These are phyloP conservation scores for Lathyrus sativus DNA, from an alignment of 306 rosid genomes.

Conservation along the genomic window DNA sequence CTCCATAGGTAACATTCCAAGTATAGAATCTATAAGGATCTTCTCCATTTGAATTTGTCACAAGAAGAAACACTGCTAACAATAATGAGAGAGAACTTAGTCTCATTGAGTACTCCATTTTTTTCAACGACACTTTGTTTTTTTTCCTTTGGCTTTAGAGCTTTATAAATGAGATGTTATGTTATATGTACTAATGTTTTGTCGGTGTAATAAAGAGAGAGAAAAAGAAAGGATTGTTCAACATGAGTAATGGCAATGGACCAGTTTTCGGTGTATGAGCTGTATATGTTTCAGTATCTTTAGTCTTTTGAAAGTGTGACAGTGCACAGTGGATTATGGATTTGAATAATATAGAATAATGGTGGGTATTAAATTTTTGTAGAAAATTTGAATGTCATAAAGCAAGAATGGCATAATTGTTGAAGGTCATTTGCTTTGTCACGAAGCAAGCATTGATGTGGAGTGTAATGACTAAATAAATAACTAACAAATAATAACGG, in stretches of 20 bases:
- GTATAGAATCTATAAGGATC: slow-evolving; percentile 78
- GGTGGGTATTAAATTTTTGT: background rate
- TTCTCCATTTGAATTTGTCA: slow-evolving; percentile 59
- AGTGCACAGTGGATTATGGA: background rate
- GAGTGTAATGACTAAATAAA: too few relatives aligned
- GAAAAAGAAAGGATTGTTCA: slow-evolving; percentile 19
- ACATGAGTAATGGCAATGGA: slow-evolving; percentile 32
- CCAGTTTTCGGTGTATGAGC: slow-evolving; percentile 46
- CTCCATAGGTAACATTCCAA: slow-evolving; percentile 90
- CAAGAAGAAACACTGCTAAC: slow-evolving; percentile 43
- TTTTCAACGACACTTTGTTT: background rate
- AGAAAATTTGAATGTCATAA: background rate
- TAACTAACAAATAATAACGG: too few relatives aligned
- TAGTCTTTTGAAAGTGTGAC: slow-evolving; percentile 25
- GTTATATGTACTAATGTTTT: background rate
- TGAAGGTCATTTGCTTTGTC: background rate
- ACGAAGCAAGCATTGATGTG: background rate
- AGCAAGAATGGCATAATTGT: too few relatives aligned
- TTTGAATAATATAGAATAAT: background rate
- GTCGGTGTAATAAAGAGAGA: slow-evolving; percentile 40
- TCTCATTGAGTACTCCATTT: slow-evolving; percentile 49
- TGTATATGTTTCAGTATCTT: slow-evolving; percentile 38
- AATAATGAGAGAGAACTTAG: slow-evolving; percentile 37
- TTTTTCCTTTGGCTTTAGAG: slow-evolving; percentile 24
- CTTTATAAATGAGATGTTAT: slow-evolving; percentile 19